Base-by-base conservation (phyloP, 1,139 yeast species). In the Yamadazyma siamensis region DNA sequence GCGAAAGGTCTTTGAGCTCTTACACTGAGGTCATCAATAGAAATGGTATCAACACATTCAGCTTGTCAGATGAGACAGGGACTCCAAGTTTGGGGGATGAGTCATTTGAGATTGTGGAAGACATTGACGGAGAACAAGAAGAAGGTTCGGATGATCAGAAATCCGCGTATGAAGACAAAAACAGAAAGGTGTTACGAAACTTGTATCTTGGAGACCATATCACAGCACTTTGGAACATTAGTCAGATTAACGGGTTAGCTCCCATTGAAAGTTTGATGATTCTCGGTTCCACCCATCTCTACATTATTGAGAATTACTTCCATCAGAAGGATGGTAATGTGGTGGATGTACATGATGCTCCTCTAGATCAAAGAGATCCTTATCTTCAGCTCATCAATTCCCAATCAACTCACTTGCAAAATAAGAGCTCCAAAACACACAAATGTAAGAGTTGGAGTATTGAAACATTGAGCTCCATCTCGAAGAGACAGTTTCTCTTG, bases 221-320 rank as follows among this genome's bases (percentile, higher is more conserved):
- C 16, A 66, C 63, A 10, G 75, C 76, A 7, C 56, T 86, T n/a
- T 79, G 86, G 80, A 86, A 86, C 51, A 76, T 83, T 2, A 76
- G 88, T 37, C 78, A 79, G 31, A 74, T 86, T 15, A 61, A 80
- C 36, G 95, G 95, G 0, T 58, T 86, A 14, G 84, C 79, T 14
- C 77, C 88, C 1, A 61, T 71, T 14, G 94, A 85, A 47, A 84
- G 91, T 20, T 65, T 86, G 28, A 59, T 86, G 56, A 80, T 86
- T 14, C 51, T 81, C 18, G 94, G 95, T 0, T 57, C 67, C 3
- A 61, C 63, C 6, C 78, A 81, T 46, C 44, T 84, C 10, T 86
- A 85, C 47, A 59, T 85, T 43, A 75, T 83, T 36, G 84, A 77
- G 35, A 77, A 79, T 41, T 85, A 80, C 47, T 81, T 79, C 41